Evolutionary conservation across 192 early-diverging fungal genomes (phyloP).

Genomic region (Entophlyctis luteolus): DNA sequence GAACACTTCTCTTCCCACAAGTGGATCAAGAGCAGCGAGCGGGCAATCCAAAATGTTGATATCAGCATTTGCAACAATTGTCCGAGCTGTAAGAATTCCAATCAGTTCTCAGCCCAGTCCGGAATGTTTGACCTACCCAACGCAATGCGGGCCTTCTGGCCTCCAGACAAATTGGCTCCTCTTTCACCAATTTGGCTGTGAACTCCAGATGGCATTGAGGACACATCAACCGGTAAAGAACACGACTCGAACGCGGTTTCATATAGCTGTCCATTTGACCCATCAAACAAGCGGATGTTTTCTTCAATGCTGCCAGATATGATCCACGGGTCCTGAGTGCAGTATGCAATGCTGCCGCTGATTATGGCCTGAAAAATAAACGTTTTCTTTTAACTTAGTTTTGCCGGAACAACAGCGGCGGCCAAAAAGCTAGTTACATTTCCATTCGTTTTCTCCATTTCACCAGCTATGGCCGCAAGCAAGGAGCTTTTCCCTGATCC

Average conservation of each 20-base stretch:
- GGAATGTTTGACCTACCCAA: slow-evolving; percentile 27
- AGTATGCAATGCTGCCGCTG: slow-evolving; percentile 24
- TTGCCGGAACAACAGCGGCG: slow-evolving; percentile 40
- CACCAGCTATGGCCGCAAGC: slow-evolving; percentile 33
- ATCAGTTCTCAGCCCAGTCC: no score
- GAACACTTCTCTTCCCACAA: slow-evolving; percentile 62
- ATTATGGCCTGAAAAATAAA: background rate
- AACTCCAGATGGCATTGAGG: slow-evolving; percentile 62
- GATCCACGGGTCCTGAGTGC: slow-evolving; percentile 36
- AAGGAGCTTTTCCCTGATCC: slow-evolving; percentile 43
- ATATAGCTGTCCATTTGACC: slow-evolving; percentile 59
- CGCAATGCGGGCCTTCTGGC: slow-evolving; percentile 45
- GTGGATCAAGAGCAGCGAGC: slow-evolving; percentile 43
- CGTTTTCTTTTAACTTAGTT: background rate
- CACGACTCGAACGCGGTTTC: slow-evolving; percentile 64
- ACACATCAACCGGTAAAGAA: slow-evolving; percentile 66
- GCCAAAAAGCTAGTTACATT: background rate
- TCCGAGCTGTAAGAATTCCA: background rate
- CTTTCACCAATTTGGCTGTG: slow-evolving; percentile 50
- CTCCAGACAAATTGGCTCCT: slow-evolving; percentile 51
- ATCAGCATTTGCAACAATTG: slow-evolving; percentile 33
- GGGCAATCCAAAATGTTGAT: slow-evolving; percentile 42
- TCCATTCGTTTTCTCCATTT: slow-evolving; percentile 31
- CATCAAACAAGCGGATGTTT: slow-evolving; percentile 69
- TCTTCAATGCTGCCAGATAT: slow-evolving; percentile 41